Evolutionary conservation across 805 yeast genomes (phyloP).

Genomic region (Metschnikowia orientalis): DNA sequence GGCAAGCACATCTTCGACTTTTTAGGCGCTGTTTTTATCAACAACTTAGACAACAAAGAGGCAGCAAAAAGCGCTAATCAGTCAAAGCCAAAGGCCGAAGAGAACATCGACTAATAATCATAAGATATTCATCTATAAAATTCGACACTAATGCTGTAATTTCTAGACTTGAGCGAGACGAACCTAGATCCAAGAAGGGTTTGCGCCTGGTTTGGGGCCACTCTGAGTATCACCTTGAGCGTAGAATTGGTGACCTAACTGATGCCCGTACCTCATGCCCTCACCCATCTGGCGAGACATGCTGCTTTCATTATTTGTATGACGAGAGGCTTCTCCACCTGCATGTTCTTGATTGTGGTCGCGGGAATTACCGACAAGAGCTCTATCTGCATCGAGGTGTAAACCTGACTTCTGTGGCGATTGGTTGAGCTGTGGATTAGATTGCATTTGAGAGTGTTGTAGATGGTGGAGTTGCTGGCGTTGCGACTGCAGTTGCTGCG

Average conservation of each 20-base stretch:
- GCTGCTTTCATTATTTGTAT: too few species aligned
- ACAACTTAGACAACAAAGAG: slow-evolving; percentile 16
- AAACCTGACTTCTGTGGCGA: slow-evolving; percentile 6
- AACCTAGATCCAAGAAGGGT: slow-evolving; percentile 20
- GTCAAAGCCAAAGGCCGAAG: slow-evolving; percentile 6
- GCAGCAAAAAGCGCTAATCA: slow-evolving; percentile 7
- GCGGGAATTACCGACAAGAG: too few species aligned
- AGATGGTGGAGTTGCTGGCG: slow-evolving; percentile 12
- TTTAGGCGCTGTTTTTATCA: slow-evolving; percentile 40
- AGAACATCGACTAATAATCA: slow-evolving; percentile 10
- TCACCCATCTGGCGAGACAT: too few species aligned
- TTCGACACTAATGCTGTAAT: too few species aligned
- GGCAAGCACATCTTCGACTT: slow-evolving; percentile 57
- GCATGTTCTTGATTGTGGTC: too few species aligned
- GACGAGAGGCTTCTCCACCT: too few species aligned
- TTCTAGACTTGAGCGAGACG: too few species aligned
- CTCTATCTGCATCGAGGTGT: too few species aligned
- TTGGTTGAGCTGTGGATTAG: slow-evolving; percentile 1
- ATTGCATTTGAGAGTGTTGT: slow-evolving; percentile 9
- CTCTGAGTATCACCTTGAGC: slow-evolving; percentile 14
- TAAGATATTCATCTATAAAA: too few species aligned
- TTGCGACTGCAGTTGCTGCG: slow-evolving; percentile 4
- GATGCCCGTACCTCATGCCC: too few species aligned
- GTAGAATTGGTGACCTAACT: slow-evolving; percentile 10
- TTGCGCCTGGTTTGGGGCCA: slow-evolving; percentile 12